These are phyloP conservation scores for Lyophyllum decastes DNA, from an alignment of 768 basidiomycete genomes.

Conservation along the genomic window DNA sequence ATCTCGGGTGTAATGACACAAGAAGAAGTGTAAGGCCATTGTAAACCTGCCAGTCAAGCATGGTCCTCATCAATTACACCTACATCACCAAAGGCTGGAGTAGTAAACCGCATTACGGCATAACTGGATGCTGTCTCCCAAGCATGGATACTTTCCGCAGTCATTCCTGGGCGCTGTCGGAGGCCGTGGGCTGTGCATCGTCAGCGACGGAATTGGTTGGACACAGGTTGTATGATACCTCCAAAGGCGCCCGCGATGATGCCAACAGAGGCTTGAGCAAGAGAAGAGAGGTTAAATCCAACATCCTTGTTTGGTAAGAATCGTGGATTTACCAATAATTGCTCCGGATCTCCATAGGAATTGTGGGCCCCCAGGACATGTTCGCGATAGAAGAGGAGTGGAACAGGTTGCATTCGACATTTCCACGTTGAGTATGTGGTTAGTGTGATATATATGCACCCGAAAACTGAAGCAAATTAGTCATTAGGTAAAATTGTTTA, in stretches of 20 bases:
- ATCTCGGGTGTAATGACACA: conserved; percentile 63
- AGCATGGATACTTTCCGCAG: conserved; percentile 53
- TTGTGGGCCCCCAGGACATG: conserved; percentile 5
- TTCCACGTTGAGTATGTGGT: too few species aligned
- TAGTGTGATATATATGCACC: background rate
- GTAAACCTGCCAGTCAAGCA: conserved; percentile 46
- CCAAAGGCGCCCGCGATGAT: conserved; percentile 70
- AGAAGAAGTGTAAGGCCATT: conserved; percentile 70
- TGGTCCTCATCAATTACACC: background rate
- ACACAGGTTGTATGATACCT: conserved; percentile 23
- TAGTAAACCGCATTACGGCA: conserved; percentile 45
- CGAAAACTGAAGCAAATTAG: background rate
- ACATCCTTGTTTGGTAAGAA: background rate
- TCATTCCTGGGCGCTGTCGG: conserved; percentile 44
- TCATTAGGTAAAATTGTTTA: conserved; percentile 7
- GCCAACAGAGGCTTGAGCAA: conserved; percentile 40
- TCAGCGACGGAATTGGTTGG: background rate
- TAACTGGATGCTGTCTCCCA: conserved; percentile 68
- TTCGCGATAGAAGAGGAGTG: conserved; percentile 28
- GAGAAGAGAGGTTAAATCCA: background rate
- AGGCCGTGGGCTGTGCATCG: conserved; percentile 51
- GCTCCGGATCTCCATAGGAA: conserved; percentile 47
- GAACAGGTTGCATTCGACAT: conserved; percentile 25
- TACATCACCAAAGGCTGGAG: background rate
- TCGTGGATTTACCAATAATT: conserved; percentile 34